Percentiles rank a stretch among this genome's conserved stretches.
Conservation (phyloP, 805 yeast species). For the Metschnikowia corniflorae region DNA sequence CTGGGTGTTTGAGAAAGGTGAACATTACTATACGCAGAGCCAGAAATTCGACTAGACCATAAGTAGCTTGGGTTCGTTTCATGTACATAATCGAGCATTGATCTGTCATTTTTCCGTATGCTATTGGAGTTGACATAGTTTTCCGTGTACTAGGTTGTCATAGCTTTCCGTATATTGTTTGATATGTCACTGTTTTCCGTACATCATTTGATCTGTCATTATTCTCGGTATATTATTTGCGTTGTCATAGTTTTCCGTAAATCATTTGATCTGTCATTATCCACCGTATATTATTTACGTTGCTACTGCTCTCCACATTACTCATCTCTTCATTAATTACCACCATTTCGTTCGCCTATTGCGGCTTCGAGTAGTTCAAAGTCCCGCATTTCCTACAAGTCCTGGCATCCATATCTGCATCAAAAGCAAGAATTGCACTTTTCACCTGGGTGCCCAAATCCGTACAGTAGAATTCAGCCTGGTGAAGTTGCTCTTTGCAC, state of each 20-base stretch:
- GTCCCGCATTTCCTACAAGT: conserved; percentile 77
- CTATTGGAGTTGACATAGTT: too few species aligned
- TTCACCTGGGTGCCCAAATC: conserved; percentile 92
- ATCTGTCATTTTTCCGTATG: too few species aligned
- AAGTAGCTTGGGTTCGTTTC: too few species aligned
- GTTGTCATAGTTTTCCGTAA: too few species aligned
- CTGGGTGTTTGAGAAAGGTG: conserved; percentile 53
- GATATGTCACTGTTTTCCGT: too few species aligned
- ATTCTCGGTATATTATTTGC: too few species aligned
- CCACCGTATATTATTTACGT: background rate
- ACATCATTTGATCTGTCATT: too few species aligned
- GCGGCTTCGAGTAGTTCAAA: conserved; percentile 63
- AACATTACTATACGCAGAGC: conserved; percentile 11
- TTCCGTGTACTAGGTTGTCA: too few species aligned
- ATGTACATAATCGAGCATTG: too few species aligned
- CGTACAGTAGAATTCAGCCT: conserved; percentile 64
- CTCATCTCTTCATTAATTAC: background rate
- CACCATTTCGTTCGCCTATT: conserved; percentile 15
- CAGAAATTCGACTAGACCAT: background rate
- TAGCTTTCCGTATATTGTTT: too few species aligned
- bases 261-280: background rate
- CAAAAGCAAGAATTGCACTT: conserved; percentile 71
- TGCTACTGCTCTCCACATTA: background rate
- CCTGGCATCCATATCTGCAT: conserved; percentile 55
- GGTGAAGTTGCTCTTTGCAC: conserved; percentile 65